Base-by-base conservation (phyloP, 495 filamentous ascomycete species). In the Aspergillus olivimuriae region DNA sequence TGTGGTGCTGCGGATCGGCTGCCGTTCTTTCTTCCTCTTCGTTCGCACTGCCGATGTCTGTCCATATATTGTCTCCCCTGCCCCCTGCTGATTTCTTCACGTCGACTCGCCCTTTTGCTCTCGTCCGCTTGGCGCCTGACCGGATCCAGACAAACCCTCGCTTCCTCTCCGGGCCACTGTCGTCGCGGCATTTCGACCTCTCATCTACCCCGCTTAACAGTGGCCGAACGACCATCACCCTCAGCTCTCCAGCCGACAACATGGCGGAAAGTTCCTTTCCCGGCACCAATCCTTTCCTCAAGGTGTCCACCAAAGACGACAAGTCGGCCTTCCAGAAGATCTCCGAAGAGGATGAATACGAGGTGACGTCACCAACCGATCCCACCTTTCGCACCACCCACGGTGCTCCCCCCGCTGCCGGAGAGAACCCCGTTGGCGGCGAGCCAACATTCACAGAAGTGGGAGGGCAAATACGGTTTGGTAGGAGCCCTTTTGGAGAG, bases 291-390 rank as follows among this genome's bases (percentile, higher is more conserved):
- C 78, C 80, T 24, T 78, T 78, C 41, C 65, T 77, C 47, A 62
- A 62, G 40, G 49, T 56, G 34, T 53, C 26, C 48, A 51, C 57
- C n/a, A 61, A 53, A 40, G 43, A 52, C 37, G 57, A 67, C 18
- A 64, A 58, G 30, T 33, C 57, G n/a, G 41, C 59, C 37, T 66
- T 66, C 50, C 72, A 74, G 44, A 73, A 78, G 56, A 73, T 74
- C 38, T 54, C 78, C 1, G 72, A 75, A 39, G 80, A 83, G 34
- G 80, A 84, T 14, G 80, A 83, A 51, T 78, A 76, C 48, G 71
- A 75, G 53, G 75, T 82, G 69, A 73, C 70, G 62, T 81, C 79
- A 55, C 80, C 80, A 46, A 83, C 78, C 43, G 65, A 78, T 21
- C 48, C 75, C 34, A 73, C 72, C 23, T 80, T 78, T 56, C 66